Evolutionary conservation across 192 early-diverging fungal species (phyloP).

Genomic region (Backusella luteola): DNA sequence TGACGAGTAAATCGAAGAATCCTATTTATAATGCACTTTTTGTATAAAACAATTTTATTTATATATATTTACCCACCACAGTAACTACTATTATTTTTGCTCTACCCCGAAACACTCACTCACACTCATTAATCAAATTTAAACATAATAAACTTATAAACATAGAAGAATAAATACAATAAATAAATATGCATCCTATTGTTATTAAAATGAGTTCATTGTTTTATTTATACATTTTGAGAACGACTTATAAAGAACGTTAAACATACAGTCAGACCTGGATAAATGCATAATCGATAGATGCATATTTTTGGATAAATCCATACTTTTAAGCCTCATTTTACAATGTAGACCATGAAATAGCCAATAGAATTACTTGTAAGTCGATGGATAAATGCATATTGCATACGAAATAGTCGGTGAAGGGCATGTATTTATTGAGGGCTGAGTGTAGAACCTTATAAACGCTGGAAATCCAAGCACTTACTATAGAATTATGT

Average conservation of each 20-base stretch:
- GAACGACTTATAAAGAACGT: not conserved
- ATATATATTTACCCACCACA: not conserved
- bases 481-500: too few relatives aligned
- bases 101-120: not conserved
- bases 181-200: not conserved
- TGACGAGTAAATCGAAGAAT: constrained; percentile 40
- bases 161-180: not conserved
- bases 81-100: not conserved
- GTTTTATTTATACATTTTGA: not conserved
- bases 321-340: too few relatives aligned
- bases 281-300: too few relatives aligned
- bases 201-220: not conserved
- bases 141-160: not conserved
- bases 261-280: too few relatives aligned
- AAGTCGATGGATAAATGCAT: too few relatives aligned
- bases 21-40: not conserved
- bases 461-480: too few relatives aligned
- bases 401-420: too few relatives aligned
- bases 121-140: not conserved
- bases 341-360: too few relatives aligned
- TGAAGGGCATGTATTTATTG: too few relatives aligned
- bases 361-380: too few relatives aligned
- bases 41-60: constrained; percentile 1
- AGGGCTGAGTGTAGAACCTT: too few relatives aligned
- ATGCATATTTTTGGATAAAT: too few relatives aligned